These are phyloP conservation scores for Raffaelea ambrosiae DNA, from an alignment of 2,329 filamentous ascomycete genomes.

Conservation along the genomic window DNA sequence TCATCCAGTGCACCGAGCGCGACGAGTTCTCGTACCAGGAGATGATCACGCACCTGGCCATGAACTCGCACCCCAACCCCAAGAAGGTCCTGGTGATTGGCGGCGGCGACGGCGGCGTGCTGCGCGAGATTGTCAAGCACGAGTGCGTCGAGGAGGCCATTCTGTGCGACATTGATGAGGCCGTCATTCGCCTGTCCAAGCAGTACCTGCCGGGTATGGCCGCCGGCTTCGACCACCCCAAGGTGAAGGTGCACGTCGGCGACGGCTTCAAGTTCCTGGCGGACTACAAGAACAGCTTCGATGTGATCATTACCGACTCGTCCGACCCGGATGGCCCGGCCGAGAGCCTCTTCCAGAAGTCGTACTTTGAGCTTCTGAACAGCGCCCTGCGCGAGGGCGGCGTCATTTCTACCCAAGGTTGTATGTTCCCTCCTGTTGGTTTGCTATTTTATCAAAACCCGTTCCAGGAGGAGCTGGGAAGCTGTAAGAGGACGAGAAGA, in stretches of 20 bases:
- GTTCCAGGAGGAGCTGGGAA: not conserved
- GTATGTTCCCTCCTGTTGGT: constrained; percentile 56
- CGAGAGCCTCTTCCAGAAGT: constrained; percentile 95
- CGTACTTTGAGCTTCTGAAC: constrained; percentile 91
- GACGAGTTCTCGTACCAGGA: constrained; percentile 99
- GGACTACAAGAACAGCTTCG: constrained; percentile 94
- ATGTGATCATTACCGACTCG: constrained; percentile 99
- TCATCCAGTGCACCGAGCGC: constrained; percentile 97
- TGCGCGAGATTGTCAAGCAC: constrained; percentile 99
- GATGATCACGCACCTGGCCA: constrained; percentile 98
- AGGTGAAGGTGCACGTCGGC: constrained; percentile 84
- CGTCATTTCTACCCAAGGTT: constrained; percentile 99
- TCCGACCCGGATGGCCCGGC: constrained; percentile 96
- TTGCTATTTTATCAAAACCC: constrained; percentile 6
- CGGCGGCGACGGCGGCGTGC: constrained; percentile 92
- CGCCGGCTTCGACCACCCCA: constrained; percentile 86
- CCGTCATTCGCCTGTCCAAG: constrained; percentile 97
- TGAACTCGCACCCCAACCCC: constrained; percentile 97
- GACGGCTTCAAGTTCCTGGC: constrained; percentile 98
- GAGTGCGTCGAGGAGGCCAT: constrained; percentile 91
- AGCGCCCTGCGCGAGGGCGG: constrained; percentile 88
- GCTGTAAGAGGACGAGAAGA: too few relatives aligned
- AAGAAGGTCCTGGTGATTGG: constrained; percentile 98
- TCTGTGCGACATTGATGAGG: constrained; percentile 98
- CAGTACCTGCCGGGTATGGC: constrained; percentile 94